Conservation (phyloP, 2,329 filamentous ascomycete genomes). For the Endoconidiophora laricicola region DNA sequence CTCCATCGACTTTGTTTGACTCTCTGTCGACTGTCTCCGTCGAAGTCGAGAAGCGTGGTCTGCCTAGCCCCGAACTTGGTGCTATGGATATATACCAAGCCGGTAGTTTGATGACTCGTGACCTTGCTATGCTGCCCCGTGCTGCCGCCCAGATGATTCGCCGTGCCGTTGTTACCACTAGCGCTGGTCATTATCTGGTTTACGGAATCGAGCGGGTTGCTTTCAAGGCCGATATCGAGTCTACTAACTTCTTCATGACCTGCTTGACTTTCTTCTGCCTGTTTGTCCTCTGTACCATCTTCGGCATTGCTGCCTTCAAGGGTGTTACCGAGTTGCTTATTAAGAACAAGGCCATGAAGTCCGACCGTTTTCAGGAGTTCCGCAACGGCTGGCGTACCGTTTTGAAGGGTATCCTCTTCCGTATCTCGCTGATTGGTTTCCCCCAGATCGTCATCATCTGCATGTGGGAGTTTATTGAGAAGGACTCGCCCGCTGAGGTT, state of each 20-base stretch:
- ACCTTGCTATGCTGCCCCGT: constrained; percentile 33
- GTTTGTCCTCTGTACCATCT: constrained; percentile 58
- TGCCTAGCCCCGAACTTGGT: constrained; percentile 18
- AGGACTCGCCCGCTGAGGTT: constrained; percentile 72
- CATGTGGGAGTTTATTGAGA: constrained; percentile 80
- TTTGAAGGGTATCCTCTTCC: constrained; percentile 85
- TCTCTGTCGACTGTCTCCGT: constrained; percentile 61
- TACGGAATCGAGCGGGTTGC: constrained; percentile 79
- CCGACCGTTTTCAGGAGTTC: constrained; percentile 81
- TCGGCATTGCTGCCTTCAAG: constrained; percentile 66
- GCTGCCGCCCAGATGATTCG: constrained; percentile 30
- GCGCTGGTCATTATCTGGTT: constrained; percentile 43
- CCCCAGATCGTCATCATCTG: constrained; percentile 81
- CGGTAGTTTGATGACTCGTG: constrained; percentile 29
- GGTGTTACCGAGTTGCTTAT: constrained; percentile 59
- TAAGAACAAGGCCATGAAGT: constrained; percentile 61
- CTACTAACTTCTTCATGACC: constrained; percentile 86
- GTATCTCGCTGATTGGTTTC: constrained; percentile 76
- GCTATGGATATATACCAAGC: constrained; percentile 29
- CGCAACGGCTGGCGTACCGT: constrained; percentile 87
- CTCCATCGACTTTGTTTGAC: constrained; percentile 61
- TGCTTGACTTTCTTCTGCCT: constrained; percentile 77
- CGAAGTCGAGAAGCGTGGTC: constrained; percentile 53
- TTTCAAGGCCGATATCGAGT: constrained; percentile 70
- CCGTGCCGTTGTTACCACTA: constrained; percentile 36